A percentile compares a stretch with the other conserved stretches of the same genome.
Evolutionary conservation across 352 stramenopile species (phyloP).

Genomic region (Phytophthora fragariaefolia): DNA sequence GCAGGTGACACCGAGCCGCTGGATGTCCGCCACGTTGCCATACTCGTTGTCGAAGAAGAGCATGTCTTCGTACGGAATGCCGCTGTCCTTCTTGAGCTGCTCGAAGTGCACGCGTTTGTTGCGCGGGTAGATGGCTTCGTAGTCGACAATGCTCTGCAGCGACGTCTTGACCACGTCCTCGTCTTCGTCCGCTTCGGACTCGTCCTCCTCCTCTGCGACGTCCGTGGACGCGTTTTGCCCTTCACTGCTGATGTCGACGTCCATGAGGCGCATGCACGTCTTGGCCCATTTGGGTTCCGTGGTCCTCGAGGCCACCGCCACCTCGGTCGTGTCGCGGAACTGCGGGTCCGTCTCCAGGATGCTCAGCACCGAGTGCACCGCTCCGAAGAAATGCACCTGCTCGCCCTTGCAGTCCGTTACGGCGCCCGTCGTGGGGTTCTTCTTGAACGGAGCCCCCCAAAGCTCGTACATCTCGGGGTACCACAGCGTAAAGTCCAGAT

Average conservation of each 20-base stretch:
- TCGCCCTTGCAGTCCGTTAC: constrained; percentile 75
- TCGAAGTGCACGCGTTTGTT: constrained; percentile 94
- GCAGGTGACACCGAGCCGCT: constrained; percentile 73
- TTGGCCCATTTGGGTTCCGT: constrained; percentile 80
- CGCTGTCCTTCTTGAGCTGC: constrained; percentile 88
- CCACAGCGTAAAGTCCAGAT: constrained; percentile 84
- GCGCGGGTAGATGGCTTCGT: constrained; percentile 84
- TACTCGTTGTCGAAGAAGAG: constrained; percentile 97
- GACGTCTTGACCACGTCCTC: constrained; percentile 38
- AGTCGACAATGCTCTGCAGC: constrained; percentile 72
- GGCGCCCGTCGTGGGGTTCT: constrained; percentile 58
- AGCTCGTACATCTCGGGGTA: constrained; percentile 90
- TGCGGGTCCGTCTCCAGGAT: constrained; percentile 71
- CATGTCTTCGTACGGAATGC: constrained; percentile 94
- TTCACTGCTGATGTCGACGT: constrained; percentile 61
- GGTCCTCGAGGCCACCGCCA: constrained; percentile 78
- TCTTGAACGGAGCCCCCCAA: constrained; percentile 78
- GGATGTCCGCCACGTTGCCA: constrained; percentile 79
- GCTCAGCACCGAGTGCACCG: constrained; percentile 71
- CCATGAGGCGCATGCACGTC: constrained; percentile 79
- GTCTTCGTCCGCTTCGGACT: background rate
- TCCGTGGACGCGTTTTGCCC: constrained; percentile 48
- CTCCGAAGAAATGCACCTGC: constrained; percentile 82
- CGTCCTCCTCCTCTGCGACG: constrained; percentile 4
- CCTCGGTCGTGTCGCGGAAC: constrained; percentile 62